Base-by-base conservation (phyloP, 176 grass and related monocot species). In the Oryza australiensis region DNA sequence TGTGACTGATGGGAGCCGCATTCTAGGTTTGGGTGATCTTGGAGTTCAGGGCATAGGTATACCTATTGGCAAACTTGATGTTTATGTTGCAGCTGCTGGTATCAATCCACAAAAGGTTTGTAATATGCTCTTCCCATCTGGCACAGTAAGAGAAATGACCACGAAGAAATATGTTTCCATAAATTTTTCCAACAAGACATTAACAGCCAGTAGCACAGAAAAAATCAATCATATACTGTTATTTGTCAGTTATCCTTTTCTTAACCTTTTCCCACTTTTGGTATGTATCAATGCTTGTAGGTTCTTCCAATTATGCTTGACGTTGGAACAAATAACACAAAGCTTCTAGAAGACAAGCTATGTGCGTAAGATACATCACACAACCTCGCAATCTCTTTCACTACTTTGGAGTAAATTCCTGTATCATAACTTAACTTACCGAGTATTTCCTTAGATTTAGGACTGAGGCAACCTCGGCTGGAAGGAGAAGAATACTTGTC, bases 11-110 rank as follows among this genome's bases (percentile, higher is more conserved):
- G 96, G 96, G 30, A 95, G 92, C 84, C 90, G 87, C 27, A 98
- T 98, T 91, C 89, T 98, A 75, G 96, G 96, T 62, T 88, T 98
- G 65, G 96, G 96, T 77, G 93, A 98, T 81, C 96, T 95, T 91
- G 96, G 96, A 77, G 96, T 98, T 89, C 96, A 98, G 72, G 96
- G 96, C 49, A 98, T 98, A 60, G 96, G 96, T 43, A 98, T 98
- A 88, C 96, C 96, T 18, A 98, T 98, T 53, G 96, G 96, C 82
- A 98, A 98, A 89, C 96, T 98, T 70, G 96, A 98, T 73, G 87
- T 98, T 76, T 98, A 95, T 85, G 96, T 98, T 43, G 96, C 96
- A 55, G 96, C 96, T 84, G 96, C 93, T 79, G 95, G 95, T 72
- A 91, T 98, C 66, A 98, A 95, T 85, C 96, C 96, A 70, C 93